A percentile compares a stretch with the other conserved stretches of the same genome.
These are phyloP conservation scores for Russula foetens DNA, from an alignment of 768 basidiomycete species.

Conservation along the genomic window DNA sequence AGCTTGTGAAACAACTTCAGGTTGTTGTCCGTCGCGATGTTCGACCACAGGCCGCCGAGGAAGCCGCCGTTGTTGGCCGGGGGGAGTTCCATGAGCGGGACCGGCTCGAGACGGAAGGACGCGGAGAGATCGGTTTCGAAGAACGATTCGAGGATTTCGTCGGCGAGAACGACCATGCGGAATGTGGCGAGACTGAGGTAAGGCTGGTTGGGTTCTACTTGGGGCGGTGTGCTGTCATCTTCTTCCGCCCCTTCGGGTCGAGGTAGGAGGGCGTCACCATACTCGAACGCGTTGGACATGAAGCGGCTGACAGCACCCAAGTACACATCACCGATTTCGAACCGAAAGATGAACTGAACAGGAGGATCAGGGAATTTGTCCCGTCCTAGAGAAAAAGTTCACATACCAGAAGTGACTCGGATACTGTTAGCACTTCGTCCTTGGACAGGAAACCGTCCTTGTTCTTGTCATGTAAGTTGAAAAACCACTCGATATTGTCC, in stretches of 20 bases:
- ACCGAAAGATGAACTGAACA: slow-evolving; percentile 90
- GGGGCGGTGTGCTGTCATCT: slow-evolving; percentile 35
- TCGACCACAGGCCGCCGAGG: slow-evolving; percentile 80
- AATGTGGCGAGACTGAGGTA: slow-evolving; percentile 95
- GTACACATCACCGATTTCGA: slow-evolving; percentile 93
- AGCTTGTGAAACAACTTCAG: slow-evolving; percentile 90
- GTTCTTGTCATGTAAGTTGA: slow-evolving; percentile 91
- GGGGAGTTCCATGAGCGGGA: slow-evolving; percentile 60
- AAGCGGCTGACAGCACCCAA: slow-evolving; percentile 94
- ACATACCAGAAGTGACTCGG: slow-evolving; percentile 85
- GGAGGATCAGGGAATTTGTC: neutral
- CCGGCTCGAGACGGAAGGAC: slow-evolving; percentile 74
- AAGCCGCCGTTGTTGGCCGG: slow-evolving; percentile 53
- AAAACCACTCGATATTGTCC: slow-evolving; percentile 99
- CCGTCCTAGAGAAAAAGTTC: neutral
- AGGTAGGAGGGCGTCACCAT: slow-evolving; percentile 87
- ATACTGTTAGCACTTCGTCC: slow-evolving; percentile 92
- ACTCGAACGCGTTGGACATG: slow-evolving; percentile 98
- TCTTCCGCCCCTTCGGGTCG: slow-evolving; percentile 33
- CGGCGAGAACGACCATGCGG: slow-evolving; percentile 97
- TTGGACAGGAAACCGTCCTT: slow-evolving; percentile 93
- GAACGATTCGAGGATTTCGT: slow-evolving; percentile 93
- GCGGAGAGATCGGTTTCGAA: slow-evolving; percentile 87
- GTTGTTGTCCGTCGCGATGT: slow-evolving; percentile 85
- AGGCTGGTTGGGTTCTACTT: slow-evolving; percentile 70